A percentile compares a stretch with the other conserved stretches of the same genome.
phyloP scores from a whole-genome alignment of 495 filamentous ascomycete species.

The Penicillium lividum region DNA sequence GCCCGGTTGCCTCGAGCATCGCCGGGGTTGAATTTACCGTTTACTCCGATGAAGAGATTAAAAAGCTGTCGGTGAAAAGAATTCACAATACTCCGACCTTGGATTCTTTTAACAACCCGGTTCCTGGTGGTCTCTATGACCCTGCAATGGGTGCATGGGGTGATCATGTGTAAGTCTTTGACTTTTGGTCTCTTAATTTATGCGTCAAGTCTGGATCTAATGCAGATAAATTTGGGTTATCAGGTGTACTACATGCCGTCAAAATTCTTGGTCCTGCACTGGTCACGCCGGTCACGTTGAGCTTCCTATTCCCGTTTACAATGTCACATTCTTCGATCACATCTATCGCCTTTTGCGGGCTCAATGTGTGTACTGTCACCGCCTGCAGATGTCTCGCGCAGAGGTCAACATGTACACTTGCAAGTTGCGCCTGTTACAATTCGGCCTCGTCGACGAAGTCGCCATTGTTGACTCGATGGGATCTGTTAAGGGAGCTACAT shows the following conservation, averaged over 20 bases:
- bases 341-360: slow-evolving; percentile 77
- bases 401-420: slow-evolving; percentile 75
- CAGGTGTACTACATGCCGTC: slow-evolving; percentile 89
- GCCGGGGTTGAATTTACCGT: slow-evolving; percentile 86
- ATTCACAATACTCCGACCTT: slow-evolving; percentile 89
- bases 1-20: slow-evolving; percentile 82
- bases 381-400: slow-evolving; percentile 70
- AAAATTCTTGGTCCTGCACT: slow-evolving; percentile 75
- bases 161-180: slow-evolving; percentile 67
- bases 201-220: slow-evolving; percentile 10
- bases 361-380: slow-evolving; percentile 87
- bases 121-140: slow-evolving; percentile 90
- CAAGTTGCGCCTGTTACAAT: slow-evolving; percentile 83
- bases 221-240: slow-evolving; percentile 20
- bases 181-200: slow-evolving; percentile 1
- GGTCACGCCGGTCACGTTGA: slow-evolving; percentile 96
- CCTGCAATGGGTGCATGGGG: slow-evolving; percentile 88
- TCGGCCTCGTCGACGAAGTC: slow-evolving; percentile 76
- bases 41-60: slow-evolving; percentile 78
- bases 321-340: slow-evolving; percentile 92
- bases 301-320: slow-evolving; percentile 87
- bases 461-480: slow-evolving; percentile 64
- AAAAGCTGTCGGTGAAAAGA: slow-evolving; percentile 83
- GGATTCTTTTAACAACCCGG: slow-evolving; percentile 80
- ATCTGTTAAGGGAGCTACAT: slow-evolving; percentile 29